A percentile compares a stretch with the other conserved stretches of the same genome.
phyloP scores from a whole-genome alignment of 257 asterid species.

The Haberlea rhodopensis region DNA sequence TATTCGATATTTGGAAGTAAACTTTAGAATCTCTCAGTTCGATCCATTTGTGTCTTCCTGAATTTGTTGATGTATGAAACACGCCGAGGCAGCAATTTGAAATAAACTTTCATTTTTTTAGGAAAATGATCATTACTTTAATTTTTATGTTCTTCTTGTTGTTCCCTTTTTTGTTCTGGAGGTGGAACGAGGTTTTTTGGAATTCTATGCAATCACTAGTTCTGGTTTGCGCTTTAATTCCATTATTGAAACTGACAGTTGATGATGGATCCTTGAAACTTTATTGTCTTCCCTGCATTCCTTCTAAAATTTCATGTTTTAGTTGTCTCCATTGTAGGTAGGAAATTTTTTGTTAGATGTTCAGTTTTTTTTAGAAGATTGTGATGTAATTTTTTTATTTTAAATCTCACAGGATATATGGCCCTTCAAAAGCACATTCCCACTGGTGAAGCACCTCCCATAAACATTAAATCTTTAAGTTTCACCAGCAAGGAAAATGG shows the following conservation, averaged over 20 bases:
- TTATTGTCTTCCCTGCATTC: not conserved
- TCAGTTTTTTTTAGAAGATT: conserved; percentile 14
- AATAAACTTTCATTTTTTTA: not conserved
- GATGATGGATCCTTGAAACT: not conserved
- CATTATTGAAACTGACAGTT: not conserved
- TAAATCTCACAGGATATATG: conserved; percentile 61
- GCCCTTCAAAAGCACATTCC: conserved; percentile 76
- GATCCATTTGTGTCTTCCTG: no score
- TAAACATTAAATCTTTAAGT: conserved; percentile 59
- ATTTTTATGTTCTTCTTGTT: not conserved
- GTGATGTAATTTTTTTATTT: conserved; percentile 12
- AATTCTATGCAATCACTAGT: not conserved
- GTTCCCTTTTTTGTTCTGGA: not conserved
- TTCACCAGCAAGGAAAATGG: conserved; percentile 63
- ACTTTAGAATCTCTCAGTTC: not conserved
- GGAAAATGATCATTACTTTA: not conserved
- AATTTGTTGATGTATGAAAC: no score
- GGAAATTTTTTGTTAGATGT: not conserved
- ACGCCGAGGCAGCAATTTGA: not conserved
- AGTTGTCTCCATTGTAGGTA: not conserved
- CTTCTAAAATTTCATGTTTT: not conserved
- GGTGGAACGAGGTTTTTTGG: not conserved
- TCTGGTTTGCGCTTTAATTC: not conserved
- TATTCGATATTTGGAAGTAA: not conserved
- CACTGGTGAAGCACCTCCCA: conserved; percentile 54